Base-by-base conservation (phyloP, 2,329 filamentous ascomycete species). In the Verticillium klebahnii region DNA sequence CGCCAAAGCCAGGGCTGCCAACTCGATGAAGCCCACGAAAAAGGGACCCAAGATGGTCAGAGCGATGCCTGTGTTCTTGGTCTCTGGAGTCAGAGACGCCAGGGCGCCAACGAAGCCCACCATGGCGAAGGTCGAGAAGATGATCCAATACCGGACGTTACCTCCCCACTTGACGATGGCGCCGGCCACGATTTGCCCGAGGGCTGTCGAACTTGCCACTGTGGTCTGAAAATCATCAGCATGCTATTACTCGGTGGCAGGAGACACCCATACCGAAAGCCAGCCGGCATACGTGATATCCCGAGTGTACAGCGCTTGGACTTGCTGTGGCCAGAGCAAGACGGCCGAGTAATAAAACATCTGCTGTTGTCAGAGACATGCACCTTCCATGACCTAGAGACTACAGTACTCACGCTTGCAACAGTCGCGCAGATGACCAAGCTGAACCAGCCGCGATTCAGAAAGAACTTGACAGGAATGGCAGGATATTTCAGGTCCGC, bases 391-490 rank as follows among this genome's bases (percentile, higher is more conserved):
- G 9, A 14, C 9, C 17, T 15, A 7, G 57, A 72, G 70, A 62
- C 75, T 74, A 64, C 73, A 75, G 34, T 11, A 75, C 69, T 15
- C 68, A 66, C 7, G 72, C 72, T 52, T 23, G 5, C 68, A 73
- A n/a, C 73, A 62, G 9, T 68, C 69, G 12, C 71, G 67, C 34
- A 70, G 64, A 73, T 58, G 61, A 65, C 64, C 17, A 67, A 63
- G 19, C 65, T 67, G 29, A 68, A 63, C 67, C 71, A 76, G n/a
- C 67, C 65, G 3, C 62, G 52, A 60, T 74, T 74, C 32, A 63
- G 68, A 56, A 76, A 76, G 68, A 76, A 74, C 63, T 74, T 73
- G 29, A 75, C 69, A 0, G 74, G 73, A 25, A 76, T 73, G 2
- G 73, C 71, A 6, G 69, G 74, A 31, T 77, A 74, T 39, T 73